Evolutionary conservation across 2,329 filamentous ascomycete species (phyloP), one percentile per base, ranked within the genome.

Genomic region (Botrytis porri): DNA sequence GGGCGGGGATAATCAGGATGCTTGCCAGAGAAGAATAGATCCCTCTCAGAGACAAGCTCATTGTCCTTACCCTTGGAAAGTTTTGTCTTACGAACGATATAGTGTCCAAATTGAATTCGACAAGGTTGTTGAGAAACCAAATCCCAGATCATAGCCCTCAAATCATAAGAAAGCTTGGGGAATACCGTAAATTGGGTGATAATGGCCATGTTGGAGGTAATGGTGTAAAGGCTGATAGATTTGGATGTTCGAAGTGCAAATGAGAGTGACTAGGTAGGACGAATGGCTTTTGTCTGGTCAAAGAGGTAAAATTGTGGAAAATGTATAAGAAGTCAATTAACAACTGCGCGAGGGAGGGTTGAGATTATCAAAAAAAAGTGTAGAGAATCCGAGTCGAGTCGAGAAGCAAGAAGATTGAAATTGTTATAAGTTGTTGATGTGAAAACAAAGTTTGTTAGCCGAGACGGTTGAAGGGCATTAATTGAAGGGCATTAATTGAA

Each of bases 1-100:
- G 41, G 29, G 6, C 0, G 8, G 7, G 29, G 29, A 35, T 35
- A 48, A n/a, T 35, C 7, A 35, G 20, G 29, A 25, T 35, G 20
- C 20, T 20, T 63, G 29, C 18, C 62, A 35, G 1, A 25, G 20
- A 65, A n/a, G 10, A 65, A 6, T 14, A 25, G 25, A 16, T 45
- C 41, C 3, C 41, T 65, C 1, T 65, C 41, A 16, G 41, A 25
- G 10, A n/a, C 25, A 35, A 18, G 39, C 3, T 25, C 14, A 8
- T 16, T 29, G n/a, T 8, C 1, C 1, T 35, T 48, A 9, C 3
- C 9, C 29, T n/a, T n/a, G 6, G 29, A 12, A 12, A 5, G 0
- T 5, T 18, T 35, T 48, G 6, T 35, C 41, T 5, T 48, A 7
- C 20, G 20, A 3, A 3, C 4, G 0, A 0, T 0, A 6, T 8